Percentiles rank a stretch among this genome's conserved stretches.
phyloP scores from a whole-genome alignment of 208 protist species.

The Novymonas esmeraldas region DNA sequence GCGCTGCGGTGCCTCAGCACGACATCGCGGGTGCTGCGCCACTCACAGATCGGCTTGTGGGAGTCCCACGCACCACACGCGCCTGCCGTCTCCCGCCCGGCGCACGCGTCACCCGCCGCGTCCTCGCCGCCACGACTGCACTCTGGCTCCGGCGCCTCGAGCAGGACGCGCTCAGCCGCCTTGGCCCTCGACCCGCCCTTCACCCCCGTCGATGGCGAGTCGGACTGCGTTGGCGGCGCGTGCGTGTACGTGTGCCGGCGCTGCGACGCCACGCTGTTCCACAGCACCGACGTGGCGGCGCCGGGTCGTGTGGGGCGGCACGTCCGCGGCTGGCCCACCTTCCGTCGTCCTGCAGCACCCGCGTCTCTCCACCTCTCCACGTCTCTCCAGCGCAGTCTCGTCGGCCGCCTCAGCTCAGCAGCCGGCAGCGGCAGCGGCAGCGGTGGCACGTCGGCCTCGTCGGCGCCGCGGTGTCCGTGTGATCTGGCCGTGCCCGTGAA shows the following conservation, averaged over 20 bases:
- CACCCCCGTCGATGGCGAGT: slow-evolving; percentile 43
- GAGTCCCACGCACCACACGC: background rate
- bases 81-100: background rate
- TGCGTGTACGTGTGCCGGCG: slow-evolving; percentile 35
- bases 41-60: no score
- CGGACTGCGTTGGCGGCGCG: background rate
- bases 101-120: background rate
- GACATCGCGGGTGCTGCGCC: no score
- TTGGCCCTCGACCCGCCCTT: slow-evolving; percentile 57
- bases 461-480: background rate
- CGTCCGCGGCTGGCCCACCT: slow-evolving; percentile 56
- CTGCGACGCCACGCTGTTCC: slow-evolving; percentile 44
- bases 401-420: slow-evolving; percentile 6
- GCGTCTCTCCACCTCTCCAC: slow-evolving; percentile 28
- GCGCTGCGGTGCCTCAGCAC: no score
- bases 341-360: slow-evolving; percentile 20
- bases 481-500: slow-evolving; percentile 15
- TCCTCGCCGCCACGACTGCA: no score
- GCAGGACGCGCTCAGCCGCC: no score
- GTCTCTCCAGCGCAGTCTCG: slow-evolving; percentile 26
- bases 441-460: background rate
- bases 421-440: background rate
- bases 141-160: no score
- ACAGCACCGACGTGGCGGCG: slow-evolving; percentile 12
- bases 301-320: slow-evolving; percentile 19